Base-by-base conservation (phyloP, 768 basidiomycete species). In the Flagelloscypha sp. region DNA sequence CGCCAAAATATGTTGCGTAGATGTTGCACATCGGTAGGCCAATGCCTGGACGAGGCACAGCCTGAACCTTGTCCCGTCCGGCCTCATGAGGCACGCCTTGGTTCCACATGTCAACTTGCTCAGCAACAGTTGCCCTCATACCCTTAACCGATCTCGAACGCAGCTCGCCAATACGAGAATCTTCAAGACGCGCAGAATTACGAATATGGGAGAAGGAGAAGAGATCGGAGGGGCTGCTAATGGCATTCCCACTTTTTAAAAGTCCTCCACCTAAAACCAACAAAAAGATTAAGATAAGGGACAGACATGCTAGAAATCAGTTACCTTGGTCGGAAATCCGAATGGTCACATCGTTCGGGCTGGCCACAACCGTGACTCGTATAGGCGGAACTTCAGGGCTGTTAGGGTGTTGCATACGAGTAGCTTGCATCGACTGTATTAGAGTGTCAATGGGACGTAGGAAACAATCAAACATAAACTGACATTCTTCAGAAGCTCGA, bases 311-410 rank as follows among this genome's bases (percentile, higher is more conserved):
- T 13, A 20, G 6, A 12, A 18, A 29, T 13, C 3, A 22, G n/a
- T 24, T 36, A 79, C 88, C 90, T 74, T 86, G 79, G 52, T 94
- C 89, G n/a, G 88, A 89, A 61, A 94, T 81, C 24, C 89, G 79
- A 33, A 94, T 71, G 5, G 75, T 70, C 30, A 94, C 71, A 33
- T 85, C 74, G 34, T 87, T 71, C 21, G 76, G 67, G 1, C 81
- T 79, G 2, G 78, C 74, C 6, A 79, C 79, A 30, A 94, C 77
- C 0, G 89, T 93, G 1, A 78, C 79, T 19, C 60, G 65, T 34
- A 92, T 79, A 2, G 72, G 64, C n/a, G 84, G 83, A 27, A 74
- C 55, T 2, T 42, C 39, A n/a, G 50, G 21, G 4, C 60, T 54
- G 22, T 63, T 48, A 4, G 51, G 58, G 48, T 85, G 74, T 30